Evolutionary conservation across 2,329 filamentous ascomycete species (phyloP).

Genomic region (Venturiaceae sp.): DNA sequence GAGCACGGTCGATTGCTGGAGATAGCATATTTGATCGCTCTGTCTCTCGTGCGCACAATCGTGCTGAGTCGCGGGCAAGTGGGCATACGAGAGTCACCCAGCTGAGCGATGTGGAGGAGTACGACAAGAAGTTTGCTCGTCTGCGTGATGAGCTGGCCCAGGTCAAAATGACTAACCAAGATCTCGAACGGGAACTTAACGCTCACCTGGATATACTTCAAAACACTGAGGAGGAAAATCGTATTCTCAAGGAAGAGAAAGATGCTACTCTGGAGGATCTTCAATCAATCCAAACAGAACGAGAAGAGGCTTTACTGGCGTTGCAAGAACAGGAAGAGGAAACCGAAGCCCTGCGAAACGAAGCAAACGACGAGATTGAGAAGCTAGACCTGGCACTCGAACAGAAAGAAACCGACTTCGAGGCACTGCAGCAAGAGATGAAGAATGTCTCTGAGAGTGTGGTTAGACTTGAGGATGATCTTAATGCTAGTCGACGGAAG

Average conservation of each 20-base stretch:
- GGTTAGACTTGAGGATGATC: slow-evolving; percentile 80
- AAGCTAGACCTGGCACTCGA: slow-evolving; percentile 56
- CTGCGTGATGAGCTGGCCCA: slow-evolving; percentile 80
- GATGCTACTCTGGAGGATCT: slow-evolving; percentile 73
- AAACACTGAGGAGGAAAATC: slow-evolving; percentile 53
- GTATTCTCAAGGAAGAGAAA: slow-evolving; percentile 68
- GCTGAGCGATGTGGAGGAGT: slow-evolving; percentile 69
- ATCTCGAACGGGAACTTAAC: slow-evolving; percentile 74
- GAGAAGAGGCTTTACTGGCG: slow-evolving; percentile 73
- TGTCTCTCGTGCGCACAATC: slow-evolving; percentile 69
- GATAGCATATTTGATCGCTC: slow-evolving; percentile 95
- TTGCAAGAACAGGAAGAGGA: slow-evolving; percentile 54
- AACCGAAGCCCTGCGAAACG: slow-evolving; percentile 41
- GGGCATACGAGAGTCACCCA: slow-evolving; percentile 55
- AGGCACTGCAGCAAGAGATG: slow-evolving; percentile 89
- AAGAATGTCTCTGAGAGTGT: slow-evolving; percentile 81
- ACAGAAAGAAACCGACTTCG: slow-evolving; percentile 67
- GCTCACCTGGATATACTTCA: slow-evolving; percentile 73
- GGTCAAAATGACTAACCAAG: slow-evolving; percentile 81
- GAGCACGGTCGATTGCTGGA: slow-evolving; percentile 51
- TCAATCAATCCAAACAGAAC: slow-evolving; percentile 67
- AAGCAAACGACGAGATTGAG: slow-evolving; percentile 51
- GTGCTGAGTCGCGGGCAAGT: slow-evolving; percentile 67
- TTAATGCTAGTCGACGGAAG: slow-evolving; percentile 64
- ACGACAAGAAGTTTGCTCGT: slow-evolving; percentile 75